Conservation (phyloP, 352 stramenopile genomes). For the Globisporangium parvum region DNA sequence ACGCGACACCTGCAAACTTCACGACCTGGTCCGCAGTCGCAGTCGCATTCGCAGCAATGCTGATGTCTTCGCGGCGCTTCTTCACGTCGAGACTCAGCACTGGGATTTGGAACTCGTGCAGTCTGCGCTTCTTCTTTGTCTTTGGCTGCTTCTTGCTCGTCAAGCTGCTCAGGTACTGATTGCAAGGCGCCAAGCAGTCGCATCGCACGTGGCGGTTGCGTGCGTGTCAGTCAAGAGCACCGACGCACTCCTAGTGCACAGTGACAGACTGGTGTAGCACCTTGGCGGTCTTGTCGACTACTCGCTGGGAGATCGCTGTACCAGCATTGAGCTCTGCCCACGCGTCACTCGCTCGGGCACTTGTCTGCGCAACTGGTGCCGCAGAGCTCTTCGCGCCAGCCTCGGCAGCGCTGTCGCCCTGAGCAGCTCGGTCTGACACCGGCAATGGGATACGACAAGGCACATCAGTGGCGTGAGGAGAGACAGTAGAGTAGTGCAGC, state of each 20-base stretch:
- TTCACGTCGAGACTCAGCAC: conserved; percentile 68
- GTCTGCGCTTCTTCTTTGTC: conserved; percentile 53
- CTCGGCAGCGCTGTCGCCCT: no score
- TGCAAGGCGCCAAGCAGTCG: no score
- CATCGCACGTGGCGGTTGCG: no score
- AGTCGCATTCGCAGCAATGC: conserved; percentile 11
- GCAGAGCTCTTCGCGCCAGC: neutral
- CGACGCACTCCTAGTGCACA: no score
- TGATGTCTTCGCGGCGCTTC: conserved; percentile 41
- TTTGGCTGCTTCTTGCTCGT: conserved; percentile 42
- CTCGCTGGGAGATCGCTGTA: conserved; percentile 45
- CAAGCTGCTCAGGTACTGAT: conserved; percentile 43
- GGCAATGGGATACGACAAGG: no score
- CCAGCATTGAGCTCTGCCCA: conserved; percentile 65
- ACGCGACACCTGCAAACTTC: conserved; percentile 83
- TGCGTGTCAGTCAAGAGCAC: no score
- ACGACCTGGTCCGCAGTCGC: conserved; percentile 53
- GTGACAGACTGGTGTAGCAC: conserved; percentile 8
- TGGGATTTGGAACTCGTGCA: conserved; percentile 65
- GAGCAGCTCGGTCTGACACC: no score
- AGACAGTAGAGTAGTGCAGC: no score
- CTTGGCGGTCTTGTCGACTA: conserved; percentile 43
- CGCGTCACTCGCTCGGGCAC: conserved; percentile 35
- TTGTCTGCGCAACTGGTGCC: conserved; percentile 1
- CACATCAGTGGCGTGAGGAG: no score